phyloP scores from a whole-genome alignment of 2,329 filamentous ascomycete species.

The Proliferodiscus dingleyae region DNA sequence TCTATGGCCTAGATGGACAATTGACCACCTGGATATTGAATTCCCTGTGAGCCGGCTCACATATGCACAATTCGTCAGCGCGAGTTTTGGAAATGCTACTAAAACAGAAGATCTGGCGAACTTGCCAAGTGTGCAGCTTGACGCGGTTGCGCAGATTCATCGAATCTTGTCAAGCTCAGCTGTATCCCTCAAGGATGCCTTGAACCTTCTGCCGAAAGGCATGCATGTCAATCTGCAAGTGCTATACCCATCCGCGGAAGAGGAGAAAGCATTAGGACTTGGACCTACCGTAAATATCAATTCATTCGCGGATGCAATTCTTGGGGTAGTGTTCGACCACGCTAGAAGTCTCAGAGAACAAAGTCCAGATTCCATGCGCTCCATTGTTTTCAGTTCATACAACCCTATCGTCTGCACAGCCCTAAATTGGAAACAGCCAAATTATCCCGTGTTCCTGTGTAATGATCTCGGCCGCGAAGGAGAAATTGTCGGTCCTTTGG shows the following conservation, averaged over 20 bases:
- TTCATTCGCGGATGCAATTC: constrained; percentile 73
- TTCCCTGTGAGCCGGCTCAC: constrained; percentile 78
- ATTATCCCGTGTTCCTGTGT: constrained; percentile 92
- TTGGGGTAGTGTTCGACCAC: constrained; percentile 87
- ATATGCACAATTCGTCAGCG: constrained; percentile 61
- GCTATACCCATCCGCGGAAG: constrained; percentile 72
- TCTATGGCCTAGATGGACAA: constrained; percentile 79
- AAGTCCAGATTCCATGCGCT: constrained; percentile 70
- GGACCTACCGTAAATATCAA: constrained; percentile 81
- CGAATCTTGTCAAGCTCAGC: constrained; percentile 69
- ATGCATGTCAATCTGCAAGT: constrained; percentile 92
- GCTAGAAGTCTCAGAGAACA: constrained; percentile 63
- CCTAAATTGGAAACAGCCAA: constrained; percentile 98
- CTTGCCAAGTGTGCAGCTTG: constrained; percentile 43
- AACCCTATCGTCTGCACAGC: constrained; percentile 87
- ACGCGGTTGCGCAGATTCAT: constrained; percentile 62
- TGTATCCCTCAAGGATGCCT: constrained; percentile 71
- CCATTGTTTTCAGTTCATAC: constrained; percentile 91
- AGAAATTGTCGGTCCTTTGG: constrained; percentile 23
- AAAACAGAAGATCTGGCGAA: constrained; percentile 36
- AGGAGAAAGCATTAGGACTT: constrained; percentile 66
- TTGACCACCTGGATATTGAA: constrained; percentile 70
- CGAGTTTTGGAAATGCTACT: constrained; percentile 29
- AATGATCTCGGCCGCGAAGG: constrained; percentile 77
- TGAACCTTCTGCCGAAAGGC: constrained; percentile 67